Conservation (phyloP, 345 rosid species). For the Salix koriyanagi region DNA sequence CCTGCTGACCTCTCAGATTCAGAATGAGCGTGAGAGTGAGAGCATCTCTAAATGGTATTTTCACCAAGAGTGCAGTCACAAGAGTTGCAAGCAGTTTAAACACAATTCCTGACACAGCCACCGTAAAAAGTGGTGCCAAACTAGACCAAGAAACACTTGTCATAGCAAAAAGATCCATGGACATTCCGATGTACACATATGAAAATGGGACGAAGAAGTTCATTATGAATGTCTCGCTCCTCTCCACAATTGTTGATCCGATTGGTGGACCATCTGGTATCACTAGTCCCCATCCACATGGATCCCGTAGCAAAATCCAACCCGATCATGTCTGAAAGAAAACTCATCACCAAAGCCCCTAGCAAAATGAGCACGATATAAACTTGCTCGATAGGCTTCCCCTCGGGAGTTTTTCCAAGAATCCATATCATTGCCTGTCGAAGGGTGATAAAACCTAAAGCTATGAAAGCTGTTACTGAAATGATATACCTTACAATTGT, state of each 20-base stretch:
- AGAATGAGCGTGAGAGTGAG: constrained; percentile 53
- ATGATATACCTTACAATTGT: constrained; percentile 32
- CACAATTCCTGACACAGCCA: constrained; percentile 35
- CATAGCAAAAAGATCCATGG: constrained; percentile 41
- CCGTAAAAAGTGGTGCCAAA: constrained; percentile 40
- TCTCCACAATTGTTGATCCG: constrained; percentile 46
- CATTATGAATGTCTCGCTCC: constrained; percentile 47
- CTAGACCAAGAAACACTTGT: constrained; percentile 31
- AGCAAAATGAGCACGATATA: constrained; percentile 41
- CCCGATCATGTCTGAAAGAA: constrained; percentile 67
- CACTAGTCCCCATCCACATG: constrained; percentile 49
- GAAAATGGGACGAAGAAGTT: constrained; percentile 63
- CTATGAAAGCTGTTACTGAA: constrained; percentile 6
- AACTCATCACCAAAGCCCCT: constrained; percentile 43
- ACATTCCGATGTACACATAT: constrained; percentile 48
- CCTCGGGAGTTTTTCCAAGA: constrained; percentile 46
- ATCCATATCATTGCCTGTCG: constrained; percentile 38
- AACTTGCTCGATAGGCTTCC: constrained; percentile 45
- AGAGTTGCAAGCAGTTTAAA: constrained; percentile 36
- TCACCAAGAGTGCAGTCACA: constrained; percentile 24
- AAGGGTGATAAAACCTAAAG: constrained; percentile 29
- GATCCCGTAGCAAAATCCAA: constrained; percentile 56
- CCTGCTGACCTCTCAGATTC: constrained; percentile 68
- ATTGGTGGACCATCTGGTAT: constrained; percentile 71
- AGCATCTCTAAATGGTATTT: constrained; percentile 47